Base-by-base conservation (phyloP, 2,329 filamentous ascomycete species). In the Dactylonectria macrodidyma region DNA sequence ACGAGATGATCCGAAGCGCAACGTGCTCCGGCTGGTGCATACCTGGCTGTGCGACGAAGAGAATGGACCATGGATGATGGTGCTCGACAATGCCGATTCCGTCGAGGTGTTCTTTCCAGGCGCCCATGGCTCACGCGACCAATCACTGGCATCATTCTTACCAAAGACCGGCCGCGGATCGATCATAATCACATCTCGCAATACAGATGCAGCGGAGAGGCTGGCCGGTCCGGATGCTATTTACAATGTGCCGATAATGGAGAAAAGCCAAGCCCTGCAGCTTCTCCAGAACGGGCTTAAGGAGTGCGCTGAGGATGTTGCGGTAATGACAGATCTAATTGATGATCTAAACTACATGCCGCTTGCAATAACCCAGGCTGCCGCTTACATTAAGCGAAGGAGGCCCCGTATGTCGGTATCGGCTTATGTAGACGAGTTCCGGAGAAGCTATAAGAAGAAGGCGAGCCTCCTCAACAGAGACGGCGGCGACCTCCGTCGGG, bases 31-130 rank as follows among this genome's bases (percentile, higher is more conserved):
- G 7, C 19, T 69, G 3, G 67, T 69, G 2, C n/a, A 5, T 2
- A 24, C 38, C 2, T 69, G 67, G 63, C 30, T 69, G 1, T 3
- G 50, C 26, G 36, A 41, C 8, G 59, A 69, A 30, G 60, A 61
- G 6, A 26, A 65, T 10, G 19, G 55, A 2, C 19, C 5, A 1
- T 66, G 64, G 64, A 2, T 33, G 24, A 52, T 66, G 24, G 36
- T 61, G 9, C 26, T 66, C 2, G 63, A 66, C 22, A 66, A 61
- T 24, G 58, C 58, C n/a, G 63, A 66, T 33, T 44, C 61, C 30
- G 26, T 12, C 22, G 24, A 58, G 10, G 60, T 62, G 0, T 56
- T 62, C 16, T 62, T 62, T 16, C 57, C 52, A 19, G 19, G 19
- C 19, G 19, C 19, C 19, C 19, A 19, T 19, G 19, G 19, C 19